These are phyloP conservation scores for Colletotrichum euphorbiae DNA, from an alignment of 2,329 filamentous ascomycete genomes.

Conservation along the genomic window DNA sequence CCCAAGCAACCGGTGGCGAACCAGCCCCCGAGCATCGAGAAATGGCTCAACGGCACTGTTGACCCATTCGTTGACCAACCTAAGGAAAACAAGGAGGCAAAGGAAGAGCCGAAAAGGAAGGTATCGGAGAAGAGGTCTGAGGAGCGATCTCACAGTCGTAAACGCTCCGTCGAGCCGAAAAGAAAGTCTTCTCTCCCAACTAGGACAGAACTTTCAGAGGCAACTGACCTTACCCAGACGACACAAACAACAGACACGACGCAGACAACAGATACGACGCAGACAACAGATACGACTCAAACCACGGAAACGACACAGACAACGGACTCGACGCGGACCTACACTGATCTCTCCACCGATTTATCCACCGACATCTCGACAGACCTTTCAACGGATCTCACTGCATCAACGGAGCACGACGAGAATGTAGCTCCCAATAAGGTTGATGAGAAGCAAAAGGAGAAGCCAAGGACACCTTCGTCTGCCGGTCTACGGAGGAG, in stretches of 20 bases:
- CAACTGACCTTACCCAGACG: constrained; percentile 29
- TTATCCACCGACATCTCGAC: constrained; percentile 8
- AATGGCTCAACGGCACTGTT: constrained; percentile 72
- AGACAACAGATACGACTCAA: constrained; percentile 34
- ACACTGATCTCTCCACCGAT: constrained; percentile 21
- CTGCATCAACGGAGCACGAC: constrained; percentile 35
- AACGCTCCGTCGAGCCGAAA: constrained; percentile 42
- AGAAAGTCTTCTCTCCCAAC: constrained; percentile 42
- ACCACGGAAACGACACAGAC: constrained; percentile 32
- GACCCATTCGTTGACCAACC: constrained; percentile 68
- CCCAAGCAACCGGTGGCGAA: constrained; percentile 62
- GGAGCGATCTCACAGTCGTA: constrained; percentile 39
- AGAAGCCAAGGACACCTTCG: constrained; percentile 47
- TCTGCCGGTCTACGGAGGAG: constrained; percentile 64
- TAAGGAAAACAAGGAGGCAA: constrained; percentile 33
- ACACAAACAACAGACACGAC: constrained; percentile 25
- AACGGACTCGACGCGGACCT: constrained; percentile 35
- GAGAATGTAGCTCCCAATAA: constrained; percentile 26
- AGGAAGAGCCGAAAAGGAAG: constrained; percentile 46
- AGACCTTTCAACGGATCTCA: constrained; percentile 29
- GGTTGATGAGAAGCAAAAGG: constrained; percentile 36
- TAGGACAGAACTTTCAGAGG: constrained; percentile 43
- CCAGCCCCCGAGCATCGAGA: constrained; percentile 73
- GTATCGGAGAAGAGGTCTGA: constrained; percentile 49
- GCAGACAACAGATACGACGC: constrained; percentile 25